These are phyloP conservation scores for Apiospora arundinis DNA, from an alignment of 2,329 filamentous ascomycete genomes.

Conservation along the genomic window DNA sequence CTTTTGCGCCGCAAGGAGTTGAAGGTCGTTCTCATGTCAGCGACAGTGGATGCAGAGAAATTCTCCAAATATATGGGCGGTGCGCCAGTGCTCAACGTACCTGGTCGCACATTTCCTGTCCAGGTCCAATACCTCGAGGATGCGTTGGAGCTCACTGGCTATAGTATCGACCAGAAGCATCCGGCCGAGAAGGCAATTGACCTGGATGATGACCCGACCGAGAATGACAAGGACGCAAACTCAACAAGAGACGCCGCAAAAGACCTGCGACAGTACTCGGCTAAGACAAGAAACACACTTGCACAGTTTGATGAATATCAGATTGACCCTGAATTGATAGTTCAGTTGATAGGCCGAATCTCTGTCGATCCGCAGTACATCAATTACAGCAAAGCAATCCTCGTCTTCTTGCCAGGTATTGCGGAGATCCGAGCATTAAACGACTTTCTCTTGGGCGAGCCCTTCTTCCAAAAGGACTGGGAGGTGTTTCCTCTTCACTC, in stretches of 20 bases:
- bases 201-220: slow-evolving; percentile 65
- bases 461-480: slow-evolving; percentile 78
- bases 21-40: slow-evolving; percentile 96
- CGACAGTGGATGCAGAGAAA: slow-evolving; percentile 89
- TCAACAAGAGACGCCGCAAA: slow-evolving; percentile 64
- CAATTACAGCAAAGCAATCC: slow-evolving; percentile 83
- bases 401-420: slow-evolving; percentile 95
- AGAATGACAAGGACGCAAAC: slow-evolving; percentile 58
- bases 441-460: slow-evolving; percentile 80
- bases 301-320: slow-evolving; percentile 86
- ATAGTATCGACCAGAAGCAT: slow-evolving; percentile 61
- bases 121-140: slow-evolving; percentile 89
- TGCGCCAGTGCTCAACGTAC: slow-evolving; percentile 87
- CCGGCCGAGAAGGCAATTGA: slow-evolving; percentile 61
- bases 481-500: slow-evolving; percentile 90
- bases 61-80: slow-evolving; percentile 89
- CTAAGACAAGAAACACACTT: slow-evolving; percentile 76
- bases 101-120: slow-evolving; percentile 92
- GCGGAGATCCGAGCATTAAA: slow-evolving; percentile 90
- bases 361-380: slow-evolving; percentile 70
- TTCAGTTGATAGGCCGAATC: slow-evolving; percentile 78
- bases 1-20: slow-evolving; percentile 78
- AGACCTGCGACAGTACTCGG: slow-evolving; percentile 75
- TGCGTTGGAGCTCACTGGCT: slow-evolving; percentile 85
- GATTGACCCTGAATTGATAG: slow-evolving; percentile 87